Base-by-base conservation (phyloP, 1,284 basidiomycete genomes). In the Papiliotrema fonsecae region DNA sequence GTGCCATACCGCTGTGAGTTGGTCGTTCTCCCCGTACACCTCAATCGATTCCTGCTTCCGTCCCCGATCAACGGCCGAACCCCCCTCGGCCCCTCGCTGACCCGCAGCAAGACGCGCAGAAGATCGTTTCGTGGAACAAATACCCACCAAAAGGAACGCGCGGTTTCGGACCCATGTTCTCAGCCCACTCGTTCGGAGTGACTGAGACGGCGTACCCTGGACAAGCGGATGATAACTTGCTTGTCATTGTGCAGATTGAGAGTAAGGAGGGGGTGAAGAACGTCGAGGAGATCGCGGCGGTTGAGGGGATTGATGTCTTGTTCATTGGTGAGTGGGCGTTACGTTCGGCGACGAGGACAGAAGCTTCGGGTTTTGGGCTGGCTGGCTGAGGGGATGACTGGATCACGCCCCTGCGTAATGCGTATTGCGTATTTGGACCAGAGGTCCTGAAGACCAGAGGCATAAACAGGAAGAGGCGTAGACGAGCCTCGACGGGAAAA, bases 221-320 rank as follows among this genome's bases (percentile, higher is more conserved):
- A 1, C 66, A 69, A 7, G 83, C 83, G 2, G 84, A 86, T 58
- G 76, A 81, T 0, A 72, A 76, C 34, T 67, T 84, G 16, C 56
- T 82, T 14, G 77, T 85, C 19, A 79, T 85, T 69, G 78, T 82
- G 4, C 84, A 85, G 64, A 84, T 85, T 50, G 83, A 85, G 68
- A 84, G 78, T 5, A 73, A 64, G 43, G 80, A 83, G 44, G 83
- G 76, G 0, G 77, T 85, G 10, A 58, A 78, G 44, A 87, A 85
- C 54, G 70, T 83, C 13, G 75, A 81, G 28, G 77, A 78, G 37
- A 85, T 86, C 47, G 81, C 83, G 6, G 62, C 72, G 2, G 82
- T 85, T 2, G 78, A 81, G 24, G 83, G 84, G 0, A 73, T 85
- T 75, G 79, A 81, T 43, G 77, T 77, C 1, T 69, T 81, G 3